Evolutionary conservation across 768 basidiomycete species (phyloP), one percentile per base, ranked within the genome.

Genomic region (Agrocybe praecox): DNA sequence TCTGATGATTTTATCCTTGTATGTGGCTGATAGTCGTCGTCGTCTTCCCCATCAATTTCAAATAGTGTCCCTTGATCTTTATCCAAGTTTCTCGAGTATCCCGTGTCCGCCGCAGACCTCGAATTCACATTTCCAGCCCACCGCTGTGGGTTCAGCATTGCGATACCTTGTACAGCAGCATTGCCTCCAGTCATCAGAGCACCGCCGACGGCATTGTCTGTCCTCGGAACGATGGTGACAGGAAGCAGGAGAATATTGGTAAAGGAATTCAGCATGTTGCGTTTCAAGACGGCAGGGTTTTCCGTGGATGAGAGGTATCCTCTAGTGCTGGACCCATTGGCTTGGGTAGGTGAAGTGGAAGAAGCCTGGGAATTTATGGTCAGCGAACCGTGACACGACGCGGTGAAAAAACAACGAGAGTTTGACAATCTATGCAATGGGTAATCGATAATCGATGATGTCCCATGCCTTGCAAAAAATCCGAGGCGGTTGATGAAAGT

Each of bases 201-300:
- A 12, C 83, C 87, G 8, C 88, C 87, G 8, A 90, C 87, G 3
- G 80, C 85, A 14, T 85, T 85, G 17, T 89, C 87, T 0, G 85
- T 84, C 14, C 91, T 86, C 0, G 96, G 96, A 2, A 98, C 95
- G 68, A 98, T 96, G 1, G 96, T 97, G 17, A 99, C 97, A 0
- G 97, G 96, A 0, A 98, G 77, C 0, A 98, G 76, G 6, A 99
- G 85, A 1, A 94, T 82, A 58, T 92, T 88, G 2, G 92, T 91
- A 71, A 99, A 98, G 0, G 94, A 92, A 0, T 94, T 89, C 1
- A 98, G 81, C 8, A 98, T 92, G 63, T 90, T 97, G 42, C 93
- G 87, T 66, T 99, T 99, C 57, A 96, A 85, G 59, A 86, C 85
- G 1, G 94, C 94, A 0, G 96, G 96, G 65, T 98, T 96, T 51